Conservation (phyloP, 2,329 filamentous ascomycete genomes). For the Mycosphaerella arachidis region DNA sequence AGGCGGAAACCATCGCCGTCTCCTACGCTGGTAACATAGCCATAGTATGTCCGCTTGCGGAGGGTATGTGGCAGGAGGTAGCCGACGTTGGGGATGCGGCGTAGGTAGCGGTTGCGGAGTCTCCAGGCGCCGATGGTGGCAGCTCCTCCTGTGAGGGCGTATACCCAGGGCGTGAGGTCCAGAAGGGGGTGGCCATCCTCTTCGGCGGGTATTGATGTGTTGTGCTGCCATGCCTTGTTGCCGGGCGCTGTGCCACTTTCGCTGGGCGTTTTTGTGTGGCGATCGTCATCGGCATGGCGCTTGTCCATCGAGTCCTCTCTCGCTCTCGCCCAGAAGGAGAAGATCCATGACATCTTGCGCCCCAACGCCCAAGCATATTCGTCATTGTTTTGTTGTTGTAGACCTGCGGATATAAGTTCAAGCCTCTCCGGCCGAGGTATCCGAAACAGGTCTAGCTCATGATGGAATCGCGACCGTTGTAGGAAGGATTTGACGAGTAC, state of each 20-base stretch:
- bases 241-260: neutral
- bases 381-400: too few species aligned
- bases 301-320: neutral
- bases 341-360: neutral
- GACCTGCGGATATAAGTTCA: too few species aligned
- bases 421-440: too few species aligned
- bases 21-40: conserved; percentile 85
- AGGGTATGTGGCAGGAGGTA: conserved; percentile 73
- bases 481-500: too few species aligned
- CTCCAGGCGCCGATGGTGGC: conserved; percentile 52
- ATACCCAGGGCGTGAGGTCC: conserved; percentile 38
- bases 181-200: conserved; percentile 23
- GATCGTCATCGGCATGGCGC: neutral
- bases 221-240: neutral
- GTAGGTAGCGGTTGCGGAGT: conserved; percentile 68
- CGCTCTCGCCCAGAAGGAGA: neutral
- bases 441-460: too few species aligned
- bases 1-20: conserved; percentile 95
- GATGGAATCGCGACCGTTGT: too few species aligned
- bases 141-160: conserved; percentile 36
- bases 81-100: conserved; percentile 73
- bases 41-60: conserved; percentile 70
- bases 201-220: conserved; percentile 1
- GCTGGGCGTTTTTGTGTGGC: neutral
- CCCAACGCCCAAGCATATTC: too few species aligned